phyloP scores from a whole-genome alignment of 257 asterid genomes.

The Paulownia fortunei region DNA sequence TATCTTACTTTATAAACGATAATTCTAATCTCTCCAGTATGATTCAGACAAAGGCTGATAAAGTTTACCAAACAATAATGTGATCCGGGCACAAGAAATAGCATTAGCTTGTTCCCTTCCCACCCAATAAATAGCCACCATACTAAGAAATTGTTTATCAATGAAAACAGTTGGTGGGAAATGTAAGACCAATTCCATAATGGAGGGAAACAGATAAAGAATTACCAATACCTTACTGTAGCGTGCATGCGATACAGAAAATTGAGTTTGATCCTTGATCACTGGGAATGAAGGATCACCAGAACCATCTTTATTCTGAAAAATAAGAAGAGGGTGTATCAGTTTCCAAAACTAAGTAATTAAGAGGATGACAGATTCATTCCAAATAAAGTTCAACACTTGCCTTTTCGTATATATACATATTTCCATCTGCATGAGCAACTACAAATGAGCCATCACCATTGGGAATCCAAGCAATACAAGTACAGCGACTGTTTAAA shows the following conservation, averaged over 20 bases:
- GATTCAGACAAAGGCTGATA: neutral
- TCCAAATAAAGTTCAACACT: conserved; percentile 42
- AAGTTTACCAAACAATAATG: neutral
- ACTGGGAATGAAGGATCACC: conserved; percentile 95
- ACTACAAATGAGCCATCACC: conserved; percentile 90
- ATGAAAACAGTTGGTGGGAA: conserved; percentile 4
- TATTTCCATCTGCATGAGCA: conserved; percentile 94
- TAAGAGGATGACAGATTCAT: conserved; percentile 24
- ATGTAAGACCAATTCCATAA: conserved; percentile 3
- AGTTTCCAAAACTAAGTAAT: conserved; percentile 16
- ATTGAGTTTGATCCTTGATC: conserved; percentile 92
- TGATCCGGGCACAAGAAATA: neutral
- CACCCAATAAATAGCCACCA: conserved; percentile 12
- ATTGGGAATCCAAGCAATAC: conserved; percentile 93
- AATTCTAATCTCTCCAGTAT: neutral
- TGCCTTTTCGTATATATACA: conserved; percentile 94
- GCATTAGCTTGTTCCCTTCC: neutral
- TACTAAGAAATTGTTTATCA: neutral
- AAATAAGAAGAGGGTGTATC: conserved; percentile 25
- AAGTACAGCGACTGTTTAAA: conserved; percentile 82
- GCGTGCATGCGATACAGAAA: conserved; percentile 95
- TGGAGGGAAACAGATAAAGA: neutral
- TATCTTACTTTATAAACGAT: neutral
- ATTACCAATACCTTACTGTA: conserved; percentile 78
- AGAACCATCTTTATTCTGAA: conserved; percentile 91